These are phyloP conservation scores for Sarocladium kiliense DNA, from an alignment of 2,329 filamentous ascomycete genomes.

Conservation along the genomic window DNA sequence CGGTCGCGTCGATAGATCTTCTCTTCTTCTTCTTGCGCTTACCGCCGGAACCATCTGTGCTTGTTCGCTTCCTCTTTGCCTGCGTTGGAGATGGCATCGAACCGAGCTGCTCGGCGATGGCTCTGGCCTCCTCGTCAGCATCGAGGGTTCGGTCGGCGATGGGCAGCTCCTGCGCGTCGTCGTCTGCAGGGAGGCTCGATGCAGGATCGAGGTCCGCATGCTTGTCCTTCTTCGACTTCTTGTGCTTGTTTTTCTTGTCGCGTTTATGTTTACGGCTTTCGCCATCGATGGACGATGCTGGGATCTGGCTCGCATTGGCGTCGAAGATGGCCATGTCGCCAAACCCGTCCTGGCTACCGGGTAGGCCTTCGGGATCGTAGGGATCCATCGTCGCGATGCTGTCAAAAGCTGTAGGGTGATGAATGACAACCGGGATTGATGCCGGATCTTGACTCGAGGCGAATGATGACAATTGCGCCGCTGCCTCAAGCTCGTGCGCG, in stretches of 20 bases:
- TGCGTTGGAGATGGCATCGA: background rate
- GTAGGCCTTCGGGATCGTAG: constrained; percentile 8
- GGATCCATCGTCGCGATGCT: constrained; percentile 6
- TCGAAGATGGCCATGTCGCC: constrained; percentile 7
- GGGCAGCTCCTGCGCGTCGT: background rate
- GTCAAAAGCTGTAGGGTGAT: background rate
- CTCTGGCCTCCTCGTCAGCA: constrained; percentile 6
- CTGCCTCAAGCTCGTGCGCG: background rate
- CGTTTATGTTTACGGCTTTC: background rate
- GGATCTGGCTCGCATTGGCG: constrained; percentile 12
- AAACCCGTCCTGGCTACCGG: constrained; percentile 10
- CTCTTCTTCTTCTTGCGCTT: constrained; percentile 7
- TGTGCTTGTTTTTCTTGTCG: constrained; percentile 23
- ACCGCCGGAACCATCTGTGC: background rate
- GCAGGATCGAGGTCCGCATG: constrained; percentile 14
- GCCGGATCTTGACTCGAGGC: background rate
- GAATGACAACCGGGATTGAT: background rate
- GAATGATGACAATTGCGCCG: background rate
- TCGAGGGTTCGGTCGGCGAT: constrained; percentile 4
- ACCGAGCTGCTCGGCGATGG: constrained; percentile 7
- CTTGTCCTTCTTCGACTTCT: constrained; percentile 25
- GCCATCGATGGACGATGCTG: constrained; percentile 15
- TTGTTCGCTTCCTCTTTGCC: background rate
- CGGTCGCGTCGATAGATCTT: background rate
- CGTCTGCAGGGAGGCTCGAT: background rate